Percentiles rank a stretch among this genome's conserved stretches.
Evolutionary conservation across 2,329 filamentous ascomycete genomes (phyloP).

Genomic region (Colletotrichum sublineola): DNA sequence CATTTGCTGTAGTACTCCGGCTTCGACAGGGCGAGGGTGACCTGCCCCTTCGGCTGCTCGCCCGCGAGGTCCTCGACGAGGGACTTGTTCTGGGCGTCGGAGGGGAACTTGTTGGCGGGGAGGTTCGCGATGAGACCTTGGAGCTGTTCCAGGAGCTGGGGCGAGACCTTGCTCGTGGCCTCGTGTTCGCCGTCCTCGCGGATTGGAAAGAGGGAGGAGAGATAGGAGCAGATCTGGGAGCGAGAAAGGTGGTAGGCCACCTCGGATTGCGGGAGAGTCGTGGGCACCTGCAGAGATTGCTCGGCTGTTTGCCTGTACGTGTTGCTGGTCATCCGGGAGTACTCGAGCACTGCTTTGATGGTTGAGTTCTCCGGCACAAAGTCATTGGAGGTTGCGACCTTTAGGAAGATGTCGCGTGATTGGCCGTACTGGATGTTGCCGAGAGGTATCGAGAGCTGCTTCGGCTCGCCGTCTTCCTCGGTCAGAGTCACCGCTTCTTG

Average conservation of each 20-base stretch:
- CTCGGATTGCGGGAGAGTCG: conserved; percentile 50
- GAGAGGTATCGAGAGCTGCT: conserved; percentile 55
- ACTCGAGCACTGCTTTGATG: conserved; percentile 42
- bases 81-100: conserved; percentile 58
- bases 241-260: conserved; percentile 67
- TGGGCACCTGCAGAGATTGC: conserved; percentile 43
- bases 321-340: conserved; percentile 44
- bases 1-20: conserved; percentile 60
- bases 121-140: conserved; percentile 50
- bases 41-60: conserved; percentile 61
- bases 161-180: background rate
- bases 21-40: conserved; percentile 60
- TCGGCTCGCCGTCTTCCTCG: conserved; percentile 31
- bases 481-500: conserved; percentile 45
- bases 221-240: conserved; percentile 62
- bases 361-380: conserved; percentile 4
- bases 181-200: conserved; percentile 54
- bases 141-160: conserved; percentile 45
- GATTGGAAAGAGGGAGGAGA: conserved; percentile 60
- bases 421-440: conserved; percentile 73
- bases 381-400: conserved; percentile 46
- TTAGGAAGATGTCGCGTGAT: conserved; percentile 67
- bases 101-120: conserved; percentile 50
- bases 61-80: conserved; percentile 64
- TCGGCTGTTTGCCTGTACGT: conserved; percentile 22